Percentiles rank a stretch among this genome's conserved stretches.
Evolutionary conservation across 192 early-diverging fungal genomes (phyloP).

Genomic region (Umbelopsis vinacea): DNA sequence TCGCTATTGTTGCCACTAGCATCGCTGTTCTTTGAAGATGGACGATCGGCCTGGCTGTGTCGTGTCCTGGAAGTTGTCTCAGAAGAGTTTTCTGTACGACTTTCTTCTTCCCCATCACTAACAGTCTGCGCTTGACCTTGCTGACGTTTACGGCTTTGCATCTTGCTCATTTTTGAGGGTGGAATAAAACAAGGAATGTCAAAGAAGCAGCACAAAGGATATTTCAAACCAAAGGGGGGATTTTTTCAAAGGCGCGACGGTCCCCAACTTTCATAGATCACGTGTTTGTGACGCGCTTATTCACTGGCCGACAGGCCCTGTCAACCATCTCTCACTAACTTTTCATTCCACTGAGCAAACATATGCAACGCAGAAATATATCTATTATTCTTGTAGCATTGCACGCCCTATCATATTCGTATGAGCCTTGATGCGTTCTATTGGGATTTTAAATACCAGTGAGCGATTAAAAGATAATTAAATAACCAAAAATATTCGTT

Average conservation of each 20-base stretch:
- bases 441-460: no score
- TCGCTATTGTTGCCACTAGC: neutral
- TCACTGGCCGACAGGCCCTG: neutral
- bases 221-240: neutral
- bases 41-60: neutral
- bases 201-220: neutral
- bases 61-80: neutral
- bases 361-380: no score
- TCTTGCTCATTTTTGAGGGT: constrained; percentile 1
- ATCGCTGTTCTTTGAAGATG: neutral
- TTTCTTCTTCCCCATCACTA: constrained; percentile 10
- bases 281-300: constrained; percentile 13
- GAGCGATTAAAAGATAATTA: no score
- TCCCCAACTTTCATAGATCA: neutral
- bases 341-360: no score
- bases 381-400: no score
- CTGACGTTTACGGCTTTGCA: constrained; percentile 18
- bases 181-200: neutral
- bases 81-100: neutral
- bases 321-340: neutral
- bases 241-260: neutral
- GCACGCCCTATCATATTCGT: no score
- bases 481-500: no score
- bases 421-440: no score
- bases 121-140: neutral